These are phyloP conservation scores for Candolleomyces aberdarensis DNA, from an alignment of 768 basidiomycete species.

Conservation along the genomic window DNA sequence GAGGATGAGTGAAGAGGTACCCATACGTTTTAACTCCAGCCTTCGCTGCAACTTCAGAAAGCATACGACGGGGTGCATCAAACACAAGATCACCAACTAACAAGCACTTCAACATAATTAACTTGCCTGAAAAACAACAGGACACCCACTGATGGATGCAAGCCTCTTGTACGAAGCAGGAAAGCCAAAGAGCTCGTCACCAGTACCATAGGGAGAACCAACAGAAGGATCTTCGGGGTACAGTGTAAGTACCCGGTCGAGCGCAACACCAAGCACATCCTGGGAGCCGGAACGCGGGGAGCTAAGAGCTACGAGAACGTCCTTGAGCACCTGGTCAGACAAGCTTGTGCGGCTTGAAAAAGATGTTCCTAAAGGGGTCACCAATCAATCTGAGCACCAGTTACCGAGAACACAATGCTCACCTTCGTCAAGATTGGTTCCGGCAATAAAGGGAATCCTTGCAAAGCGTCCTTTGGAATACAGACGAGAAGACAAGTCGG, in stretches of 20 bases:
- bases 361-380: not conserved
- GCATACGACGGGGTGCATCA: slow-evolving; percentile 34
- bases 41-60: slow-evolving; percentile 36
- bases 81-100: slow-evolving; percentile 39
- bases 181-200: slow-evolving; percentile 42
- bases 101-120: not conserved
- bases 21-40: slow-evolving; percentile 36
- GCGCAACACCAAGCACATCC: slow-evolving; percentile 19
- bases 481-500: slow-evolving; percentile 35
- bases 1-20: slow-evolving; percentile 42
- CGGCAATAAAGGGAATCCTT: slow-evolving; percentile 42
- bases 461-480: slow-evolving; percentile 24
- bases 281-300: no score
- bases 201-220: slow-evolving; percentile 46
- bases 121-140: not conserved
- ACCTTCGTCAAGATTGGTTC: slow-evolving; percentile 47
- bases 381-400: no score
- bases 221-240: slow-evolving; percentile 41
- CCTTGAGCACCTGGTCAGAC: slow-evolving; percentile 22
- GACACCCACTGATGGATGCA: slow-evolving; percentile 24
- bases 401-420: not conserved
- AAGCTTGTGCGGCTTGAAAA: slow-evolving; percentile 26
- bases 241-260: slow-evolving; percentile 27
- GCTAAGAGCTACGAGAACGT: not conserved
- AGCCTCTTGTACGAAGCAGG: slow-evolving; percentile 28